These are phyloP conservation scores for Cyclotella kingstonii DNA, from an alignment of 108 stramenopile genomes.

Conservation along the genomic window DNA sequence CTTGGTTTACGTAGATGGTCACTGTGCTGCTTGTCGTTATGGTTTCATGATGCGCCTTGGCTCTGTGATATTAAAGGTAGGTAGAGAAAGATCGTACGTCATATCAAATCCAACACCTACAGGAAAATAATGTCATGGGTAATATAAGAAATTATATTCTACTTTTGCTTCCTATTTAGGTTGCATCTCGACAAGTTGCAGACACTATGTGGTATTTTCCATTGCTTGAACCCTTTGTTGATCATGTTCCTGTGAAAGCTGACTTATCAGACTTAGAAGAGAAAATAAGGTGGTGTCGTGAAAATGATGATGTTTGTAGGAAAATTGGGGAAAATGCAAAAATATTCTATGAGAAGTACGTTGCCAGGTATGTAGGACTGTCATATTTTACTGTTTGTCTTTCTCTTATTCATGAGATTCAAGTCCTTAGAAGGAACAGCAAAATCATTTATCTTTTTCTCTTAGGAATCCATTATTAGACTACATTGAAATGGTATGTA, in stretches of 20 bases:
- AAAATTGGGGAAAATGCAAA: conserved; percentile 82
- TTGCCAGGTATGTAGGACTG: conserved; percentile 39
- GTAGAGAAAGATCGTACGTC: no score
- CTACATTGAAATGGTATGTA: conserved; percentile 89
- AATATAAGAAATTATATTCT: no score
- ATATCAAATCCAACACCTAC: no score
- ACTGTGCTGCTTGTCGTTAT: conserved; percentile 99
- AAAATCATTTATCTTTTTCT: conserved; percentile 8
- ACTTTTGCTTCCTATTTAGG: conserved; percentile 24
- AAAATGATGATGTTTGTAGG: conserved; percentile 93
- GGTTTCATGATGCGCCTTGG: conserved; percentile 99
- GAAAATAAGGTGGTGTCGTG: conserved; percentile 95
- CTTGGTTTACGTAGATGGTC: conserved; percentile 97
- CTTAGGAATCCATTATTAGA: conserved; percentile 79
- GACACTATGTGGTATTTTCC: conserved; percentile 99
- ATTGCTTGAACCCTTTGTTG: conserved; percentile 90
- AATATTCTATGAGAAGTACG: conserved; percentile 83
- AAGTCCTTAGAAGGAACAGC: background rate
- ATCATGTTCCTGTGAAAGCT: conserved; percentile 95
- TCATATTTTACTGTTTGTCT: background rate
- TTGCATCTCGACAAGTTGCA: conserved; percentile 87
- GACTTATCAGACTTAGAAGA: conserved; percentile 97
- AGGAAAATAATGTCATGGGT: no score
- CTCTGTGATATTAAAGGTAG: conserved; percentile 91
- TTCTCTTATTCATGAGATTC: background rate